Base-by-base conservation (phyloP, 768 basidiomycete genomes). In the Wakefieldia striispora region DNA sequence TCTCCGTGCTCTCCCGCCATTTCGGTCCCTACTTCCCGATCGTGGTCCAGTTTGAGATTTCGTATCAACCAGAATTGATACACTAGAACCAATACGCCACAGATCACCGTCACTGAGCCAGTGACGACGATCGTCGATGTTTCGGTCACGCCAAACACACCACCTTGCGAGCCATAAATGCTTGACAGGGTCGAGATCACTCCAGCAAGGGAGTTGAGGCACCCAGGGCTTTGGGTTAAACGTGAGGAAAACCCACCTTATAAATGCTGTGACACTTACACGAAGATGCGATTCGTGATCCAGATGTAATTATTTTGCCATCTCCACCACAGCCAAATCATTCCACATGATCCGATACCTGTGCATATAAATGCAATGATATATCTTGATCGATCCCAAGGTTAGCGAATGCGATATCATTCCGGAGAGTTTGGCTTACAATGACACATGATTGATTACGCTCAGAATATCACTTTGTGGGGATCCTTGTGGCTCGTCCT, bases 281-380 rank as follows among this genome's bases (percentile, higher is more conserved):
- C 47, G 59, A 81, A 83, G 42, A 83, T 71, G 40, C 74, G 79
- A 64, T 80, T 80, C 13, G 76, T 65, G 21, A 77, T 59, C 81
- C 82, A 83, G 44, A 84, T 57, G 55, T 83, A 83, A 52, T 83
- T 84, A 43, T 65, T 66, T 56, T 66, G 71, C 81, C 82, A 84
- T 52, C 72, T 70, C 76, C 79, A 82, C 78, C 80, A 80, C 19
- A 83, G 57, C 70, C 76, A 82, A 23, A 72, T 52, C 82, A 84
- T 82, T 3, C 82, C 82, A 24, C 54, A 49, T 19, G 62, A 70
- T 11, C 82, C 82, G 42, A 83, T 58, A 2, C 74, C 79, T n/a
- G 74, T 73, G 61, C 82, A 84, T 10, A 77, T 37, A 61, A 75
- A 69, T 13, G 81, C 82, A 17, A 83, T 70, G 13, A 80, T 67